phyloP scores from a whole-genome alignment of 768 basidiomycete genomes.

The Tylopilus intermedius region DNA sequence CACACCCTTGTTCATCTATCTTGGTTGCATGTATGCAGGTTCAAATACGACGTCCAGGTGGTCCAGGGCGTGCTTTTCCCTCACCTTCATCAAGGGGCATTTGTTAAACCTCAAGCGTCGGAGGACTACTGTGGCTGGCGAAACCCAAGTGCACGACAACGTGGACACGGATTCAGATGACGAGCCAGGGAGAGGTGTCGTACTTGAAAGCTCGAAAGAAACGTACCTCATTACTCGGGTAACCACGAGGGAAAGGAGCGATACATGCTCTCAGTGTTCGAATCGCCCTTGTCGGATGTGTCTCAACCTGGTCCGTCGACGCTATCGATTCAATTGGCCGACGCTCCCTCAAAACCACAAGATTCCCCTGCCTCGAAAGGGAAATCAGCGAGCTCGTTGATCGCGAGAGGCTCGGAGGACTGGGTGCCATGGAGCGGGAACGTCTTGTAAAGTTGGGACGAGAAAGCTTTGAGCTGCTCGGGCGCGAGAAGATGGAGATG shows the following conservation, averaged over 20 bases:
- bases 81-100: conserved; percentile 14
- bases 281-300: neutral
- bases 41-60: conserved; percentile 46
- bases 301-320: neutral
- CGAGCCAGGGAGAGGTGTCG: conserved; percentile 14
- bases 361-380: conserved; percentile 4
- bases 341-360: conserved; percentile 4
- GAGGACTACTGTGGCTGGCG: conserved; percentile 13
- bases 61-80: conserved; percentile 46
- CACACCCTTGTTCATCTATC: neutral
- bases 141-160: conserved; percentile 6
- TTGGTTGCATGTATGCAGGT: conserved; percentile 30
- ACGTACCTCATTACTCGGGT: conserved; percentile 20
- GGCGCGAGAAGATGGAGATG: conserved; percentile 28
- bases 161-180: conserved; percentile 9
- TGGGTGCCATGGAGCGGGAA: conserved; percentile 28
- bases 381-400: conserved; percentile 29
- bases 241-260: conserved; percentile 5
- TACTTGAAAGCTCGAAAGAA: conserved; percentile 24
- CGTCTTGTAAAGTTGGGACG: conserved; percentile 26
- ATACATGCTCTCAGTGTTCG: conserved; percentile 20
- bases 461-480: conserved; percentile 25
- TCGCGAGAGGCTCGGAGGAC: conserved; percentile 27
- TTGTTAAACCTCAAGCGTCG: conserved; percentile 24
- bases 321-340: neutral